phyloP scores from a whole-genome alignment of 2,329 filamentous ascomycete genomes.

The Stagonosporopsis tanaceti region DNA sequence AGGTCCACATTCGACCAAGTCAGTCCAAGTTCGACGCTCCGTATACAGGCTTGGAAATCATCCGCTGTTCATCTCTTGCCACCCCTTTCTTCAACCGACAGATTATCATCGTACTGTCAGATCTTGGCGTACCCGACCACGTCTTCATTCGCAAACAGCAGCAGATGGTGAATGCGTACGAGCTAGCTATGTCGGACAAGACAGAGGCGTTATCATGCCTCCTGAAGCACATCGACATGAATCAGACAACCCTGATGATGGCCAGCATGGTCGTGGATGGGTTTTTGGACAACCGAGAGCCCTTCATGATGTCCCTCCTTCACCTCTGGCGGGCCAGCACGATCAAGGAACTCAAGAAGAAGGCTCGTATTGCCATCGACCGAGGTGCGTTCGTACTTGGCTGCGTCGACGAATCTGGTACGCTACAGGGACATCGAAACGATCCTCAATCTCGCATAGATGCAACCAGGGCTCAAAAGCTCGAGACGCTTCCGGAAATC shows the following conservation, averaged over 20 bases:
- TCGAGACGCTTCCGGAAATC: constrained; percentile 74
- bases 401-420: constrained; percentile 83
- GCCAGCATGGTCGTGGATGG: constrained; percentile 80
- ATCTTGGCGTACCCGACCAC: constrained; percentile 72
- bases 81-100: constrained; percentile 87
- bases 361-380: constrained; percentile 82
- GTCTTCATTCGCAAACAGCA: constrained; percentile 74
- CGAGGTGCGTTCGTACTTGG: constrained; percentile 88
- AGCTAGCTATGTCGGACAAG: constrained; percentile 73
- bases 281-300: constrained; percentile 78
- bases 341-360: constrained; percentile 89
- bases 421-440: constrained; percentile 74
- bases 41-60: constrained; percentile 81
- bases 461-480: constrained; percentile 54
- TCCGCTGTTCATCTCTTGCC: constrained; percentile 78
- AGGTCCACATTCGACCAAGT: constrained; percentile 81
- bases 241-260: constrained; percentile 77
- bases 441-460: constrained; percentile 54
- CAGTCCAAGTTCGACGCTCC: constrained; percentile 84
- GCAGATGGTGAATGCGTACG: constrained; percentile 72
- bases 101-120: constrained; percentile 83
- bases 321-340: constrained; percentile 89
- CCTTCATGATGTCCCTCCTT: constrained; percentile 81
- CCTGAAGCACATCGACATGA: constrained; percentile 81
- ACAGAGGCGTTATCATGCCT: constrained; percentile 72